Conservation (phyloP, 2,329 filamentous ascomycete genomes). For the Macrophomina pseudophaseolina region DNA sequence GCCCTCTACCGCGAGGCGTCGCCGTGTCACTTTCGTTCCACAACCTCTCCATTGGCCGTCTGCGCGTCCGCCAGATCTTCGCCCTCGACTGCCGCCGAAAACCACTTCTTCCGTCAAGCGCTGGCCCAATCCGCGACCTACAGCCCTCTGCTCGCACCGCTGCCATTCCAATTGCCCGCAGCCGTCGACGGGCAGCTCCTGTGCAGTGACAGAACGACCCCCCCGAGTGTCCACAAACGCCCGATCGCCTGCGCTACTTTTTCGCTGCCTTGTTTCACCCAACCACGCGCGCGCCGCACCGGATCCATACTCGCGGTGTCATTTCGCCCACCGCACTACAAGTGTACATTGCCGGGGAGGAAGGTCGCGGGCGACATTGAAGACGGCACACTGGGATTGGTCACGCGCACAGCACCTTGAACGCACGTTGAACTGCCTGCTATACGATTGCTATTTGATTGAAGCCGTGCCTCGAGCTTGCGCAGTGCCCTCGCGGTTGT, state of each 20-base stretch:
- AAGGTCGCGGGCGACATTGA: slow-evolving; percentile 5
- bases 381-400: not conserved
- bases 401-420: not conserved
- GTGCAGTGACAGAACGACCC: not conserved
- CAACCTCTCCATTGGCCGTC: slow-evolving; percentile 7
- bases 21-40: slow-evolving; percentile 16
- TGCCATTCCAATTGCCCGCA: slow-evolving; percentile 9
- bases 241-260: slow-evolving; percentile 4
- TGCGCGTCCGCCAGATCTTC: not conserved
- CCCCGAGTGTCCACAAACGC: not conserved
- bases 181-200: not conserved
- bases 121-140: not conserved
- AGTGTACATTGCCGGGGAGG: slow-evolving; percentile 7
- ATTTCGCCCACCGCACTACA: slow-evolving; percentile 1
- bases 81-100: not conserved
- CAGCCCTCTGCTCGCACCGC: not conserved
- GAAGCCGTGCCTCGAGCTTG: not conserved
- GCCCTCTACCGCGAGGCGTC: slow-evolving; percentile 11
- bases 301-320: slow-evolving; percentile 4
- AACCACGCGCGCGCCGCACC: slow-evolving; percentile 12
- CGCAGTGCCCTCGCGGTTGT: not conserved
- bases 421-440: not conserved
- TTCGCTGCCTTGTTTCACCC: slow-evolving; percentile 16
- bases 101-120: not conserved
- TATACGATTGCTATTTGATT: not conserved